Evolutionary conservation across 1,284 basidiomycete species (phyloP).

Genomic region (Puccinia novopanici): DNA sequence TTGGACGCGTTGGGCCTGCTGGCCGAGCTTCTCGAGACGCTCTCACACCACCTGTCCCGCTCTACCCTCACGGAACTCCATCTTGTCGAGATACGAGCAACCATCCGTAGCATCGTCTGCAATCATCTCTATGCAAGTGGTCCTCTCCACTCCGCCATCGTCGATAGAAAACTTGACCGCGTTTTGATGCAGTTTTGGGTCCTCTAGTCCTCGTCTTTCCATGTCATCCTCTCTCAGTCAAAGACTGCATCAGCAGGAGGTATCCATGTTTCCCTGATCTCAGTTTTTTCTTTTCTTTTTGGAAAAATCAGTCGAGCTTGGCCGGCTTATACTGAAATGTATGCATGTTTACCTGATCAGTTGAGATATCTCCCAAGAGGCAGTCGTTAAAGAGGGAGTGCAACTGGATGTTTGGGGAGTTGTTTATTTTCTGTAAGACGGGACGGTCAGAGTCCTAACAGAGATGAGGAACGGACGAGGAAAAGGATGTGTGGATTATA

Average conservation of each 20-base stretch:
- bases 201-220: background rate
- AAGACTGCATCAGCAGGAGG: background rate
- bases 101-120: background rate
- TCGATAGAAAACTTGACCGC: slow-evolving; percentile 23
- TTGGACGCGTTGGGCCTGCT: background rate
- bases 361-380: too few species aligned
- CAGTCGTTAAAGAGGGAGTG: too few species aligned
- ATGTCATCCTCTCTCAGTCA: background rate
- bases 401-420: too few species aligned
- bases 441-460: too few species aligned
- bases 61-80: background rate
- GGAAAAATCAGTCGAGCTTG: too few species aligned
- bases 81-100: slow-evolving; percentile 4
- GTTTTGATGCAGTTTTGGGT: slow-evolving; percentile 32
- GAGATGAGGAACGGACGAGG: too few species aligned
- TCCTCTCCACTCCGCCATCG: background rate
- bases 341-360: too few species aligned
- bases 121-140: background rate
- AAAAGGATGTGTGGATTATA: too few species aligned
- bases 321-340: too few species aligned
- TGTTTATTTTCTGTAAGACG: too few species aligned
- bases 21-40: background rate
- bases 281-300: too few species aligned
- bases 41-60: background rate
- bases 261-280: too few species aligned